Base-by-base conservation (phyloP, 176 grass and related monocot genomes). In the Juncus effusus region DNA sequence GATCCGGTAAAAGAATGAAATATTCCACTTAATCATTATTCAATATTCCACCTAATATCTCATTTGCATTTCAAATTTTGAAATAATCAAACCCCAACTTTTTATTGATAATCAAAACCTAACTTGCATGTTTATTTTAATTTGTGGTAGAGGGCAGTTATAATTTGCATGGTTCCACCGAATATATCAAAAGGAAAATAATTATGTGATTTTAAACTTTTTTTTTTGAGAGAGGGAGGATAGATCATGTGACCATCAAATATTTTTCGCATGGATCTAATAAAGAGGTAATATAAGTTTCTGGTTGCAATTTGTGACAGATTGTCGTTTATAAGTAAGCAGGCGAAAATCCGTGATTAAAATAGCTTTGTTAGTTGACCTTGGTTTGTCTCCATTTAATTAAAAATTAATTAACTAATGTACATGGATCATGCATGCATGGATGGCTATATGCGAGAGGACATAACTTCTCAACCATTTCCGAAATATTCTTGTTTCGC, bases 331-430 rank as follows among this genome's bases (percentile, higher is more conserved):
- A 67, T 73, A 72, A 72, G 51, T 45, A 65, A 63, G 36, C 54
- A 58, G 57, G 68, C 68, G 52, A 72, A 40, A 68, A 72, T 61
- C 74, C 74, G 67, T 83, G 74, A 83, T 73, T 56, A 72, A n/a
- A 10, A 4, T 72, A 72, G 44, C 74, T 72, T 83, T 49, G 47
- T 66, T 77, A 83, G 80, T 83, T 83, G 80, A 83, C 74, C 61
- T 83, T 42, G 42, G 74, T 83, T 83, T 78, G 74, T 72, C 67
- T 66, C 62, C 60, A 40, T 61, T 49, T 42, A 8, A 51, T 69
- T 47, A 6, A 47, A 47, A 47, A 42, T 72, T 56, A 45, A 58
- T 59, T 60, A 72, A 57, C 41, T 28, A 28, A 28, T 28, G 19
- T 28, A 59, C 68, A 45, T 72, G 54, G 53, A 13, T 56, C 72